Conservation (phyloP, 2,329 filamentous ascomycete genomes). For the Anthostomella pinea region DNA sequence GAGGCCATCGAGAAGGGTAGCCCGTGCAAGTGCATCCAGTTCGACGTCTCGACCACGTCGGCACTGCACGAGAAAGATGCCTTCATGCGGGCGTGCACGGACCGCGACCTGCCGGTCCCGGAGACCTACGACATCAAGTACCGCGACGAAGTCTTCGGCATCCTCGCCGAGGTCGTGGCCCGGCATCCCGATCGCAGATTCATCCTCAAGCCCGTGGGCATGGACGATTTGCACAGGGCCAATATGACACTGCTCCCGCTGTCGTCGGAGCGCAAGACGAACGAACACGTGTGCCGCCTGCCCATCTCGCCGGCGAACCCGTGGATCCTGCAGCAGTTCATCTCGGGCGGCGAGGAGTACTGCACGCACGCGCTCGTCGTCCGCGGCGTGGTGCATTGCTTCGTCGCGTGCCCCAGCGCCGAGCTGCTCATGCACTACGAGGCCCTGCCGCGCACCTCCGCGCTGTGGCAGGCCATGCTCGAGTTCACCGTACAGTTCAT, state of each 20-base stretch:
- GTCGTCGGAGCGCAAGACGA: conserved; percentile 49
- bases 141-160: conserved; percentile 47
- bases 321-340: conserved; percentile 69
- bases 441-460: conserved; percentile 52
- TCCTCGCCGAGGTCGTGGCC: conserved; percentile 40
- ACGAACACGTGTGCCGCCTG: conserved; percentile 51
- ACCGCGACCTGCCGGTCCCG: conserved; percentile 53
- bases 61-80: conserved; percentile 62
- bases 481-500: conserved; percentile 62
- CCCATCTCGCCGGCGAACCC: conserved; percentile 52
- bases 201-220: conserved; percentile 64
- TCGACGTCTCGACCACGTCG: conserved; percentile 53
- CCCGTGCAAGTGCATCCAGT: conserved; percentile 61
- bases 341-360: conserved; percentile 59
- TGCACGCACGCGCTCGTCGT: conserved; percentile 70
- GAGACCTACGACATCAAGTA: conserved; percentile 53
- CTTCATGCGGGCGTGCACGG: conserved; percentile 58
- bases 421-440: conserved; percentile 66
- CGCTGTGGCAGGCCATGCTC: conserved; percentile 58
- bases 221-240: conserved; percentile 57
- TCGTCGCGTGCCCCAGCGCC: conserved; percentile 63
- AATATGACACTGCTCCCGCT: conserved; percentile 66
- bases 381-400: conserved; percentile 61
- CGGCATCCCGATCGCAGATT: conserved; percentile 42
- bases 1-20: conserved; percentile 58